Conservation (phyloP, 176 grass and related monocot species). For the Juncus effusus region DNA sequence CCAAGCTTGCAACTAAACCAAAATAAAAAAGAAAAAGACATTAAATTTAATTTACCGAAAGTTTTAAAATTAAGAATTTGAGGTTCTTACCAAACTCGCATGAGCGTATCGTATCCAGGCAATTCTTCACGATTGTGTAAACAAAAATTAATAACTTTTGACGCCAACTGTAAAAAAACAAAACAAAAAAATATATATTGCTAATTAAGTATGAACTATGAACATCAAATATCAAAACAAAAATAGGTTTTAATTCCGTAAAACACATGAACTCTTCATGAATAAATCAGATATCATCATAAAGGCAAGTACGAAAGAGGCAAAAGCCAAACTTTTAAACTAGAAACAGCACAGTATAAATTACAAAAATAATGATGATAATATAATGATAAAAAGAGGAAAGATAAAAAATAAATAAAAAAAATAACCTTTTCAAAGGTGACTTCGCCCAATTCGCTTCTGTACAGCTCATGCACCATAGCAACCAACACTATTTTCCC, state of each 20-base stretch:
- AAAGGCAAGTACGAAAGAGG: too few relatives aligned
- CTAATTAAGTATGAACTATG: neutral
- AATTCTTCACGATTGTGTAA: slow-evolving; percentile 46
- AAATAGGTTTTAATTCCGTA: neutral
- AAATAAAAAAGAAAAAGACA: slow-evolving; percentile 18
- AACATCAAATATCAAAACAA: slow-evolving; percentile 3
- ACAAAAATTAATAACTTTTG: slow-evolving; percentile 76
- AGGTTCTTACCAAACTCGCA: slow-evolving; percentile 76
- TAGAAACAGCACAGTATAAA: too few relatives aligned
- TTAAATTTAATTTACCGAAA: slow-evolving; percentile 14
- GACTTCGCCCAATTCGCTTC: slow-evolving; percentile 80
- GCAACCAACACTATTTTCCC: slow-evolving; percentile 87
- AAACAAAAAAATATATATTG: slow-evolving; percentile 1
- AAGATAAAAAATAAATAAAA: slow-evolving; percentile 9
- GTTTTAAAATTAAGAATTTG: neutral
- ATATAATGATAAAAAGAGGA: neutral
- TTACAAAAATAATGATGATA: too few relatives aligned
- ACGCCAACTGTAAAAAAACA: slow-evolving; percentile 55
- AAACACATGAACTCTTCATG: too few relatives aligned
- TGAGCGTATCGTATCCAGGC: slow-evolving; percentile 70
- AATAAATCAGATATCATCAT: too few relatives aligned
- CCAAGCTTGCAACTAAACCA: slow-evolving; percentile 78
- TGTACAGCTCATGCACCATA: slow-evolving; percentile 88
- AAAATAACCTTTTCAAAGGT: slow-evolving; percentile 74
- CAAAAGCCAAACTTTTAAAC: too few relatives aligned